Base-by-base conservation (phyloP, 371 early-diverging fungal species). In the Nematocida displodere region DNA sequence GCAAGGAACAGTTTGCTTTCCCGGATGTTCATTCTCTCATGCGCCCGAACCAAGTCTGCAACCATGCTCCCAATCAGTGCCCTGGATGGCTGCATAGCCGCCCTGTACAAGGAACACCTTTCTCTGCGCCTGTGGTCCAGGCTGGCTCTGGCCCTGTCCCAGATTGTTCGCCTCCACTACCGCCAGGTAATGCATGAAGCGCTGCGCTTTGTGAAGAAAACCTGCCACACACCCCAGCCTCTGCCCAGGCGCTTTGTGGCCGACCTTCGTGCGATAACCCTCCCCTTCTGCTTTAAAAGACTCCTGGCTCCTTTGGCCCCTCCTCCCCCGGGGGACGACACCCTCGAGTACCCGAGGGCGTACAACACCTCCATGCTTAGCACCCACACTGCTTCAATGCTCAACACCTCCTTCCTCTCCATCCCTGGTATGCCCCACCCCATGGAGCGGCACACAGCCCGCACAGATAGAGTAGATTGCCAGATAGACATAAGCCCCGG, bases 111-210 rank as follows among this genome's bases (percentile, higher is more conserved):
- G 3, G 22, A 50, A 20, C 29, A 26, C 13, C 42, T 71, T 15
- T 71, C 75, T 29, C 39, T 71, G 13, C n/a, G 75, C 5, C 61
- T 71, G 53, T 49, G 34, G 33, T 71, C 75, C 50, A 28, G 40
- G n/a, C 53, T 71, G 48, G 31, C 42, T 31, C 29, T 71, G 3
- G 37, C 50, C 28, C 24, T 71, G 33, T 33, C 26, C 11, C 22
- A 20, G 3, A 29, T 8, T 39, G 31, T 71, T 5, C 59, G 34
- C 17, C 15, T 61, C 33, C 62, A 71, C 50, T 71, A 59, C 34
- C 34, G 26, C 26, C 7, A 26, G n/a, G 34, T 49, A 24, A 37
- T 56, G 29, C 29, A 11, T 17, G 58, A 56, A 5, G 36, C 33
- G 36, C 28, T 31, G 28, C 11, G 36, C 7, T 7, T 56, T 56